Percentiles rank a stretch among this genome's conserved stretches.
phyloP scores from a whole-genome alignment of 257 asterid genomes.

The Solanum appendiculatum region DNA sequence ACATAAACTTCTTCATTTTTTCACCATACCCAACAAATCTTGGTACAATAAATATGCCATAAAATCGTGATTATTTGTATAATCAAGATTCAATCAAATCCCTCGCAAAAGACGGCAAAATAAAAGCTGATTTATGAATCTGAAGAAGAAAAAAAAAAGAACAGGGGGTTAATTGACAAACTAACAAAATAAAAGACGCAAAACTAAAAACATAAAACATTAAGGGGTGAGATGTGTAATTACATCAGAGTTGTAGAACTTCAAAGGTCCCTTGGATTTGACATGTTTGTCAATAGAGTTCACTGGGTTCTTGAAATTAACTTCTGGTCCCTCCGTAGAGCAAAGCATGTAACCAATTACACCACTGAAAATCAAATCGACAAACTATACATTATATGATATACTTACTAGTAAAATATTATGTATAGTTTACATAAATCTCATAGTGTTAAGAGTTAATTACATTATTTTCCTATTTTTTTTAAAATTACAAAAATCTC shows the following conservation, averaged over 20 bases:
- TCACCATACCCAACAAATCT: neutral
- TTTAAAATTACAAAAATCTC: no score
- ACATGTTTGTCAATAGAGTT: slow-evolving; percentile 17
- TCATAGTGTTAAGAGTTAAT: no score
- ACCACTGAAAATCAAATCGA: slow-evolving; percentile 6
- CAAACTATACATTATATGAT: neutral
- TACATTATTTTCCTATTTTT: no score
- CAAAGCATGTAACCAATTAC: slow-evolving; percentile 34
- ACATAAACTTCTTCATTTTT: neutral
- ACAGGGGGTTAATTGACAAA: neutral
- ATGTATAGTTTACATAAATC: no score
- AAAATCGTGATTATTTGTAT: neutral
- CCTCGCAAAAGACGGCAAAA: neutral
- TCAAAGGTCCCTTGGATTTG: slow-evolving; percentile 16
- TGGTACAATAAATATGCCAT: neutral
- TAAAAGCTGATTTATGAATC: slow-evolving; percentile 5
- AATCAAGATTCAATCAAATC: neutral
- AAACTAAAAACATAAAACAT: neutral
- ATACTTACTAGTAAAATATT: no score
- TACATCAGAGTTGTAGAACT: slow-evolving; percentile 29
- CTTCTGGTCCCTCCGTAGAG: slow-evolving; percentile 24
- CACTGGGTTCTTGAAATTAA: slow-evolving; percentile 24
- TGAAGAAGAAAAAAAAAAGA: neutral
- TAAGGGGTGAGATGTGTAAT: neutral
- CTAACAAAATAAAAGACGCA: neutral